Evolutionary conservation across 2,329 filamentous ascomycete genomes (phyloP).

Genomic region (Tolypocladium sp.): DNA sequence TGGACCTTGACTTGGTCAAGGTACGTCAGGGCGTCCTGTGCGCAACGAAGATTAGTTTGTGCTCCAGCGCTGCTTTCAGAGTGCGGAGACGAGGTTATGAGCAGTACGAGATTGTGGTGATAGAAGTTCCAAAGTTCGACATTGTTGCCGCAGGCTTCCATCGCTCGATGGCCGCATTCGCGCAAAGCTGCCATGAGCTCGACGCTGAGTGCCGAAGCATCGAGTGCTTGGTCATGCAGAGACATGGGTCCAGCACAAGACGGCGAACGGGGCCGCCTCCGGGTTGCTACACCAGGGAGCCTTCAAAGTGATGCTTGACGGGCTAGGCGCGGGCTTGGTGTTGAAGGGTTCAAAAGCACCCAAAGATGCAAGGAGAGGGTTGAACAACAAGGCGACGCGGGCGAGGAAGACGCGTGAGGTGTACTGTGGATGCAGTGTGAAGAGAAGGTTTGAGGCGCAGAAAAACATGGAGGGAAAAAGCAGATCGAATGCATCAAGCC

Average conservation of each 20-base stretch:
- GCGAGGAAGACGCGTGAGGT: background rate
- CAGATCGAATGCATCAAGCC: background rate
- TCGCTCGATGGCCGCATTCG: background rate
- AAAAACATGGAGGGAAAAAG: background rate
- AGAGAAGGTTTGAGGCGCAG: background rate
- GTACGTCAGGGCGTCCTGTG: slow-evolving; percentile 73
- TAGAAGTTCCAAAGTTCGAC: slow-evolving; percentile 12
- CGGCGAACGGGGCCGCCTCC: background rate
- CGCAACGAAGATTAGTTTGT: slow-evolving; percentile 5
- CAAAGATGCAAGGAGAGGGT: background rate
- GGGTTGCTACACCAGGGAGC: background rate
- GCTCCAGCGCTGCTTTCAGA: background rate
- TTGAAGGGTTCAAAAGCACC: background rate
- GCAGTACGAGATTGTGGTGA: slow-evolving; percentile 14
- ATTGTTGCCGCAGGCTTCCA: slow-evolving; percentile 2
- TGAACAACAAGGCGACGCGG: background rate
- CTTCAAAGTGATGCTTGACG: background rate
- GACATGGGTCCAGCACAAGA: background rate
- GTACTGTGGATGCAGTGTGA: background rate
- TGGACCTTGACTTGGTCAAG: slow-evolving; percentile 98
- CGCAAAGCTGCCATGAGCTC: background rate
- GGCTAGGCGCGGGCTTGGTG: background rate
- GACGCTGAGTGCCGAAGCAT: background rate
- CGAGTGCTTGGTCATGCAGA: background rate
- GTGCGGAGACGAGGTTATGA: slow-evolving; percentile 2